Base-by-base conservation (phyloP, 331 rosid species). In the Erythrophleum ivorense region DNA sequence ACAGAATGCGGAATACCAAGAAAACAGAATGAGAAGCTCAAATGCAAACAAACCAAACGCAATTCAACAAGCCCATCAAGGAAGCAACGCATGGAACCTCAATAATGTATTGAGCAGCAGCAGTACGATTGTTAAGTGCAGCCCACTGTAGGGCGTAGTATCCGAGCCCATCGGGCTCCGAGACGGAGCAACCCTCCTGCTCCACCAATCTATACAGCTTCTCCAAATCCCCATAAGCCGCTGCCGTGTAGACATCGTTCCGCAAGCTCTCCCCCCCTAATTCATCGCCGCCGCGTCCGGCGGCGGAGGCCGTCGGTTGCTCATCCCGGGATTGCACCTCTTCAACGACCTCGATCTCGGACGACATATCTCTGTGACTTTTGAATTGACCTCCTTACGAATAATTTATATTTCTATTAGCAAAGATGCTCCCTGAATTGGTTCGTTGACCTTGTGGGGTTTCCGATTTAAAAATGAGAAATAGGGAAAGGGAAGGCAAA, bases 111-210 rank as follows among this genome's bases (percentile, higher is more conserved):
- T 94, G 98, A 43, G 98, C 99, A 80, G 94, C 98, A 40, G 94
- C 98, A 59, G 98, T 79, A n/a, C 95, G 95, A 76, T 93, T 96
- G 80, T 94, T 94, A 46, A 96, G 94, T 3, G 99, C 97, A 45
- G 98, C 99, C 99, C 99, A 96, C 92, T 96, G 99, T 55, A 96
- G 94, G 12, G 99, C 97, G 82, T 88, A 91, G 90, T 93, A 92
- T 3, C 99, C 99, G n/a, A 86, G 84, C 33, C 97, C 98, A 85
- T 96, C 97, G 12, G 99, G 95, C 78, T 93, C 99, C 10, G 91
- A 73, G 7, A 96, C 98, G 7, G 94, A 89, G 85, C 97, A 91
- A 40, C 99, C 99, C 76, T 96, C 98, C 64, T 83, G 78, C 88
- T 92, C 98, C 64, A 96, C 98, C 94, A 96, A 88, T 82, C 97